Evolutionary conservation across 306 rosid species (phyloP).

Genomic region (Abrus precatorius): DNA sequence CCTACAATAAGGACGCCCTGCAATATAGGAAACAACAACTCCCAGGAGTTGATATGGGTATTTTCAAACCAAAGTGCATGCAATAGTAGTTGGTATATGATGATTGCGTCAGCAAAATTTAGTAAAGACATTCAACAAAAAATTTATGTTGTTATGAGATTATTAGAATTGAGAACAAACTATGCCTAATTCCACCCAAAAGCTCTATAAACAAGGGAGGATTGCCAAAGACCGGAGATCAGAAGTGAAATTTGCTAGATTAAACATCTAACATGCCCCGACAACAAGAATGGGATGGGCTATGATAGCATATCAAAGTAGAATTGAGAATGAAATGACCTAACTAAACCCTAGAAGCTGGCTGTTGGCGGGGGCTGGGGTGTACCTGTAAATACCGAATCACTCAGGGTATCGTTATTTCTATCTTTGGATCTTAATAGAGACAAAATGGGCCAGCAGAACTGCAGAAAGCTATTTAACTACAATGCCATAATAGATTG

Average conservation of each 20-base stretch:
- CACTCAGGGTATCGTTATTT: background rate
- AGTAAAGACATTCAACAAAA: slow-evolving; percentile 42
- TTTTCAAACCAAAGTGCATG: slow-evolving; percentile 40
- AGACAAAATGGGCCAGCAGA: slow-evolving; percentile 7
- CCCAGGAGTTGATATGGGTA: slow-evolving; percentile 35
- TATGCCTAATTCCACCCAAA: slow-evolving; percentile 27
- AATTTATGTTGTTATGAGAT: slow-evolving; percentile 22
- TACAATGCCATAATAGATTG: background rate
- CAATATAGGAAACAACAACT: slow-evolving; percentile 50
- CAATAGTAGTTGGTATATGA: slow-evolving; percentile 23
- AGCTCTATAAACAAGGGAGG: background rate
- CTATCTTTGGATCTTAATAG: background rate
- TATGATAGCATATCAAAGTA: slow-evolving; percentile 1
- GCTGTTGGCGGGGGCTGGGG: background rate
- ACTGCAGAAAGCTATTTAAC: background rate
- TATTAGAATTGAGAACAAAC: slow-evolving; percentile 24
- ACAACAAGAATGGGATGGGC: slow-evolving; percentile 3
- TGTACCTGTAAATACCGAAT: background rate
- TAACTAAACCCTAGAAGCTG: background rate
- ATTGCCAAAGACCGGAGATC: slow-evolving; percentile 24
- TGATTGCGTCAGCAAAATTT: slow-evolving; percentile 20
- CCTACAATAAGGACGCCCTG: slow-evolving; percentile 98
- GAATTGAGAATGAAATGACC: background rate
- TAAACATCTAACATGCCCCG: background rate
- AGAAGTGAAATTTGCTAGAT: slow-evolving; percentile 11